Evolutionary conservation across 2,329 filamentous ascomycete species (phyloP), one percentile per base, ranked within the genome.

Genomic region (Aureobasidium zeae): DNA sequence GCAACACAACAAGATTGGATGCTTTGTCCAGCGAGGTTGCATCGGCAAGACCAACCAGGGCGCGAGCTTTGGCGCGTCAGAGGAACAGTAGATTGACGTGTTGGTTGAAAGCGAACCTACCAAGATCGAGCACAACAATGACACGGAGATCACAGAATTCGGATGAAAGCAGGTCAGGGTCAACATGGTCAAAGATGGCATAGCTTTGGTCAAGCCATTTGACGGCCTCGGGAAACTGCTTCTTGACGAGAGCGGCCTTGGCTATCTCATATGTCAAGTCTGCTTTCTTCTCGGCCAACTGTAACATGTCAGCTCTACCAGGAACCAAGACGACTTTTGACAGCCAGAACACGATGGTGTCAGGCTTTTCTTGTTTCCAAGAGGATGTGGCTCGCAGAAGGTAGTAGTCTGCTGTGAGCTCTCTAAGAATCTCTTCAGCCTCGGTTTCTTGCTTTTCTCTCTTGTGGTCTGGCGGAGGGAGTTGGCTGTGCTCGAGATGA

Each of bases 321-420:
- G 55, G 26, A 53, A 59, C 8, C 63, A 59, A n/a, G 48, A 63
- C 53, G 34, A 76, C 62, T 53, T 83, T 83, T 25, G 62, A 62
- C 59, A 81, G 88, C 69, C 91, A 77, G 59, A 86, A 77, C 44
- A 94, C 85, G 20, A 85, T 84, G 35, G 87, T 73, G 46, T 89
- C 83, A 11, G 83, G 68, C 29, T 81, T 75, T 29, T 76, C 70
- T 55, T 87, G 79, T 53, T 79, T 77, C 79, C 81, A 94, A 63
- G 86, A 86, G 61, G 91, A 59, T 22, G 73, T 70, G 26, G 77
- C 77, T 22, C 83, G 73, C 47, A 86, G 60, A 4, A 78, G 71
- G 29, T 78, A 71, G 52, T 84, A 87, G 50, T 86, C 77, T 0
- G 69, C 67, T 22, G 74, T 66, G 11, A 80, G 57, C 32, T 62